Evolutionary conservation across 192 early-diverging fungal genomes (phyloP).

Genomic region (Dimargaris cristalligena): DNA sequence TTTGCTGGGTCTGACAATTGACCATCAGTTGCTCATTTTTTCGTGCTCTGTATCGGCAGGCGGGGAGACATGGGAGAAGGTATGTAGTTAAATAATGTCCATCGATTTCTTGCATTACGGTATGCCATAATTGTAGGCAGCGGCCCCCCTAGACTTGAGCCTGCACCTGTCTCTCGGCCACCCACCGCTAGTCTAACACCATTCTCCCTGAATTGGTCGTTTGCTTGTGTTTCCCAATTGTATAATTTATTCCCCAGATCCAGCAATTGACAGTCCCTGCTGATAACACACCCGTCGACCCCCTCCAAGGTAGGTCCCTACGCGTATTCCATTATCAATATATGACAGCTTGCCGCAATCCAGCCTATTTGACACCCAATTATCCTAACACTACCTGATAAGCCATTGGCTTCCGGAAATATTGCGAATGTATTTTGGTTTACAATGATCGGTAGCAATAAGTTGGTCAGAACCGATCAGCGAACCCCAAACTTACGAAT

Average conservation of each 20-base stretch:
- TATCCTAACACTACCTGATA: background rate
- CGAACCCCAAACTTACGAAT: background rate
- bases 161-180: background rate
- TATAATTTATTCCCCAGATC: too few species aligned
- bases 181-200: background rate
- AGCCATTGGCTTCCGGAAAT: background rate
- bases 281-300: background rate
- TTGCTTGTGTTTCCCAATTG: too few species aligned
- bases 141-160: background rate
- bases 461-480: background rate
- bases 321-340: background rate
- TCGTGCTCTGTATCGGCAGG: background rate
- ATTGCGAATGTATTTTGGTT: background rate
- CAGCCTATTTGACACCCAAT: background rate
- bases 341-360: background rate
- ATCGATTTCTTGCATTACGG: background rate
- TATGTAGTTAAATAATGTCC: background rate
- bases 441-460: background rate
- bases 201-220: too few species aligned
- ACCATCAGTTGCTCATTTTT: background rate
- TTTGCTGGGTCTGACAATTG: background rate
- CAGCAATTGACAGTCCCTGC: background rate
- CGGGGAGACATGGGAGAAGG: background rate
- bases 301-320: background rate
- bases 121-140: too few species aligned